Evolutionary conservation across 306 rosid genomes (phyloP).

Genomic region (barrel medic (Medicago truncatula)): MtrunA17r5.0-ANR NC_053045.1:64598501-64599000

Average conservation of each 20-base stretch:
- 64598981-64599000: conserved; percentile 41
- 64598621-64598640: conserved; percentile 29
- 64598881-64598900: conserved; percentile 97
- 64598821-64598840: conserved; percentile 27
- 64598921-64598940: conserved; percentile 81
- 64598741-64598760: conserved; percentile 94
- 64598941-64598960: conserved; percentile 84
- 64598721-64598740: conserved; percentile 98
- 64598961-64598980: conserved; percentile 69
- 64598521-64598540: conserved; percentile 8
- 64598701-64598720: conserved; percentile 62
- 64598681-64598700: conserved; percentile 1
- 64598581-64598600: conserved; percentile 23
- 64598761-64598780: conserved; percentile 96
- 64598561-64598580: conserved; percentile 19
- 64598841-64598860: conserved; percentile 15
- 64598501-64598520: conserved; percentile 32
- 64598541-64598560: conserved; percentile 32
- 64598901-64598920: conserved; percentile 91
- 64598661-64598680: conserved; percentile 14
- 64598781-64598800: conserved; percentile 78
- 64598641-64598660: conserved; percentile 27
- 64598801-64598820: conserved; percentile 41
- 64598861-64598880: conserved; percentile 57
- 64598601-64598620: conserved; percentile 16